These are phyloP conservation scores for Colletotrichum limetticola DNA, from an alignment of 2,329 filamentous ascomycete species.

Conservation along the genomic window DNA sequence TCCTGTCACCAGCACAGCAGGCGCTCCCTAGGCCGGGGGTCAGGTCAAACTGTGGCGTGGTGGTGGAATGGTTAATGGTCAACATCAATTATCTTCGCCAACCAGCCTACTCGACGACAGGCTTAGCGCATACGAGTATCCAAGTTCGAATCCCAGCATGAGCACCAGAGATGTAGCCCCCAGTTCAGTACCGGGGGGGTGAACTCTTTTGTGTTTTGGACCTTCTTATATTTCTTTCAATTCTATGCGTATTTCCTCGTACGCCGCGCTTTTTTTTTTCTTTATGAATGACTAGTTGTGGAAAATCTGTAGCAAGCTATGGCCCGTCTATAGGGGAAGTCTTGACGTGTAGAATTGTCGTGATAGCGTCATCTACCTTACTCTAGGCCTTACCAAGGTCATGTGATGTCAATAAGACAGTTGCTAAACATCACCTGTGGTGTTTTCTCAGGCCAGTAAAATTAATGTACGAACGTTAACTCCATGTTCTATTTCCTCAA, in stretches of 20 bases:
- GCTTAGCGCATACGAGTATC: not conserved
- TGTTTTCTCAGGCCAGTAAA: too few relatives aligned
- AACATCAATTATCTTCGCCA: not conserved
- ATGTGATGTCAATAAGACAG: too few relatives aligned
- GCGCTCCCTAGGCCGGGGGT: not conserved
- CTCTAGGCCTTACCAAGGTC: too few relatives aligned
- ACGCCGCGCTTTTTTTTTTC: too few relatives aligned
- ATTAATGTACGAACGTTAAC: too few relatives aligned
- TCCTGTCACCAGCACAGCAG: not conserved
- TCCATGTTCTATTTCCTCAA: too few relatives aligned
- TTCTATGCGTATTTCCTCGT: not conserved
- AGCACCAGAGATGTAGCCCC: not conserved
- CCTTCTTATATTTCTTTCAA: not conserved
- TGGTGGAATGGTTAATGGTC: not conserved
- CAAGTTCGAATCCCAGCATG: not conserved
- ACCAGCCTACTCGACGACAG: not conserved
- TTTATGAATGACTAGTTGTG: accelerated
- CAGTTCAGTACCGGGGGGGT: not conserved
- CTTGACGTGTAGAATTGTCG: too few relatives aligned
- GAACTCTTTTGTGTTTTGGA: not conserved
- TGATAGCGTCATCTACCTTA: too few relatives aligned
- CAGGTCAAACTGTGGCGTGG: slow-evolving; percentile 2
- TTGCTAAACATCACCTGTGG: too few relatives aligned
- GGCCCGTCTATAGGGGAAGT: too few relatives aligned
- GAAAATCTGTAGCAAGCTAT: too few relatives aligned